Evolutionary conservation across 306 rosid genomes (phyloP), one percentile per base, ranked within the genome.

Genomic region (Gillenia trifoliata): DNA sequence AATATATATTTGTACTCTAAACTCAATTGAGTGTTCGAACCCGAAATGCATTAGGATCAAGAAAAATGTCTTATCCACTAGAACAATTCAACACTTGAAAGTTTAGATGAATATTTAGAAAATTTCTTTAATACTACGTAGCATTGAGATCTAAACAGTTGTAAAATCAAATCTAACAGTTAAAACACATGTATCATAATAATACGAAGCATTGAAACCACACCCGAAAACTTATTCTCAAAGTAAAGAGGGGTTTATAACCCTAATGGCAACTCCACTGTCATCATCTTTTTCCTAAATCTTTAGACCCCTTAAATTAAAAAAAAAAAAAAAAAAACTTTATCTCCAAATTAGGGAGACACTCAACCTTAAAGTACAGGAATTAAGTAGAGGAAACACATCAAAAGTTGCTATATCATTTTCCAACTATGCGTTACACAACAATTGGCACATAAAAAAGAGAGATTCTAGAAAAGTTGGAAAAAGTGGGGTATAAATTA

Each of bases 381-480:
- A 54, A 23, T 13, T 33, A 22, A 33, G 1, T 31, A 8, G 13
- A 12, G 8, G 15, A 31, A 8, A n/a, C 64, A 33, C 47, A 70
- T 70, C 74, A 33, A 25, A 54, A 59, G 74, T 54, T 70, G 33
- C 23, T 25, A 22, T 11, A 70, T 70, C 74, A 13, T 70, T 70
- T 70, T 70, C 74, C 64, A 70, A n/a, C 59, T 13, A 34, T 52
- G 64, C 23, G 43, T 16, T 25, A 22, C 28, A 52, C 33, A 52
- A 22, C 34, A n/a, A 70, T 70, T 70, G 74, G 57, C 6, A n/a
- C 22, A 54, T n/a, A 33, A 23, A 31, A n/a, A 52, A 3, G 4
- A 33, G 12, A 52, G 17, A 34, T 7, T 49, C 60, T 52, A 70
- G 22, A 52, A 70, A 49, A 45, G 72, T 11, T 16, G 12, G 45